A percentile compares a stretch with the other conserved stretches of the same genome.
These are phyloP conservation scores for Cunninghamia lanceolata DNA, from an alignment of 75 land plant genomes.

Conservation along the genomic window DNA sequence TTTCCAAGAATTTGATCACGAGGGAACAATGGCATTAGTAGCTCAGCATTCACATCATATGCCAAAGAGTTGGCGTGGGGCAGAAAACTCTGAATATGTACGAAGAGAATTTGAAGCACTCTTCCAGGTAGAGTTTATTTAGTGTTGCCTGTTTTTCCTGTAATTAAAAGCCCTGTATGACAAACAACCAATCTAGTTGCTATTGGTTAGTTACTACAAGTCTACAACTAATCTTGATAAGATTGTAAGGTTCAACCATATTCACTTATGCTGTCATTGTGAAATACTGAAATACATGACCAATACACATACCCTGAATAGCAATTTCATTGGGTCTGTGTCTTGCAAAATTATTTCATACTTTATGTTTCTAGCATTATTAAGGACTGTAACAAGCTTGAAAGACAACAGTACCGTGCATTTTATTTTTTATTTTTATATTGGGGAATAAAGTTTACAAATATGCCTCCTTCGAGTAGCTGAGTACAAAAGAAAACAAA, in stretches of 20 bases:
- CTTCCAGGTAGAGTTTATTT: conserved; percentile 67
- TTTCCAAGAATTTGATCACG: conserved; percentile 85
- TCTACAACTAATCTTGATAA: background rate
- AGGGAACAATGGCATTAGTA: conserved; percentile 71
- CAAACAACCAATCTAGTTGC: background rate
- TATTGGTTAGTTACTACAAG: conserved; percentile 1
- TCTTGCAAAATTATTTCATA: background rate
- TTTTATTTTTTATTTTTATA: too few relatives aligned
- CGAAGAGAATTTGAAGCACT: conserved; percentile 82
- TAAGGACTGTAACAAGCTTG: background rate
- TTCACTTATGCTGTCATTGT: background rate
- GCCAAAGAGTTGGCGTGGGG: conserved; percentile 98
- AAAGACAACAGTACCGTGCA: background rate
- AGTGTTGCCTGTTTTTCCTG: background rate
- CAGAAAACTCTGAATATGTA: conserved; percentile 71
- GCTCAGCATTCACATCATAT: conserved; percentile 92
- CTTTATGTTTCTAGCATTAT: background rate
- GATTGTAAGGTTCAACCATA: background rate
- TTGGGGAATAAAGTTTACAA: too few relatives aligned
- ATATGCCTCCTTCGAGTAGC: too few relatives aligned
- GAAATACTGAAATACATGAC: background rate
- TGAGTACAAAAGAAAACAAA: too few relatives aligned
- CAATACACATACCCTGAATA: background rate
- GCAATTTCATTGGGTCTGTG: background rate
- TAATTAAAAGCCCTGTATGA: background rate